These are phyloP conservation scores for Daldinia loculata DNA, from an alignment of 495 filamentous ascomycete species.

Conservation along the genomic window DNA sequence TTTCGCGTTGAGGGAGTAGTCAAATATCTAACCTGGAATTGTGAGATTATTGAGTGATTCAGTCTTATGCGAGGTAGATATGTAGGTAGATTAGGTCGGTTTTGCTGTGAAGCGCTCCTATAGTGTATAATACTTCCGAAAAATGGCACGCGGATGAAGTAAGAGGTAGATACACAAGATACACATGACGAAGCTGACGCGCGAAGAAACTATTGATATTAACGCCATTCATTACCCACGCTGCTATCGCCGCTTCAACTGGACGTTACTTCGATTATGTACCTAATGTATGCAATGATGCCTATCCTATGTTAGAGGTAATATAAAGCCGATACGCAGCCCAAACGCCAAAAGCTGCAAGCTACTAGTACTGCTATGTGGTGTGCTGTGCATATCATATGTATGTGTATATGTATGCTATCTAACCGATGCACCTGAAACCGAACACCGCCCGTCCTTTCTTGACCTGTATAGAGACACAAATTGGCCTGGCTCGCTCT, in stretches of 20 bases:
- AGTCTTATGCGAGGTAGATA: too few relatives aligned
- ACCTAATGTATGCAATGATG: not conserved
- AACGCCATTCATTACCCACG: not conserved
- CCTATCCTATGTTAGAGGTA: not conserved
- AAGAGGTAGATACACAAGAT: too few relatives aligned
- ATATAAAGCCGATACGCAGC: not conserved
- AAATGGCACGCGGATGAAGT: too few relatives aligned
- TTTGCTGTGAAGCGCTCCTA: too few relatives aligned
- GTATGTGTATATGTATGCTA: not conserved
- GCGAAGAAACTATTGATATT: not conserved
- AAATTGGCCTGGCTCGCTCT: not conserved
- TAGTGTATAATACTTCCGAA: too few relatives aligned
- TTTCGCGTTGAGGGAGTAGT: not conserved
- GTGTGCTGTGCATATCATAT: not conserved
- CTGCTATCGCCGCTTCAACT: not conserved
- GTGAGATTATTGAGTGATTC: not conserved
- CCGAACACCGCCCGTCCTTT: conserved; percentile 14
- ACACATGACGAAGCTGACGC: not conserved
- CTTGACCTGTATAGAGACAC: not conserved
- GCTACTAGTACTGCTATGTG: not conserved
- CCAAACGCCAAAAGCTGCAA: conserved; percentile 9
- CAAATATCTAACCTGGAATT: not conserved
- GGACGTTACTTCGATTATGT: not conserved
- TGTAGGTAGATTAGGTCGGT: too few relatives aligned
- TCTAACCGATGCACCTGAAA: not conserved